Percentiles rank a stretch among this genome's conserved stretches.
Evolutionary conservation across 768 basidiomycete genomes (phyloP).

Genomic region (Postia placenta): DNA sequence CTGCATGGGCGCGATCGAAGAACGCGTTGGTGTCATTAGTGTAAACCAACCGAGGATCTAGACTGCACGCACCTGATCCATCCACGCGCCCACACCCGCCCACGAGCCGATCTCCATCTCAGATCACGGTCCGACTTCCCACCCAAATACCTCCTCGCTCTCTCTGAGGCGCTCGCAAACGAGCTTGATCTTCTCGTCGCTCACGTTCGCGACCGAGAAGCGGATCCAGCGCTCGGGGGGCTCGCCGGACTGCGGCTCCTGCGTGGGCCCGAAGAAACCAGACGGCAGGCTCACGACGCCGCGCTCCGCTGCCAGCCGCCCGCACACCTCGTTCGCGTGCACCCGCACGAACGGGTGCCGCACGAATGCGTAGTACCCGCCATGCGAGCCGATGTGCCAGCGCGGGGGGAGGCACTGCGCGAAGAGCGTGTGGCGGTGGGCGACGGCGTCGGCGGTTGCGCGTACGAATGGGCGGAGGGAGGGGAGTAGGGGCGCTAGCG

Average conservation of each 20-base stretch:
- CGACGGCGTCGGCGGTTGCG: slow-evolving; percentile 42
- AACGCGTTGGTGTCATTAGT: no score
- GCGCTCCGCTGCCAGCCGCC: slow-evolving; percentile 49
- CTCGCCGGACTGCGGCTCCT: slow-evolving; percentile 20
- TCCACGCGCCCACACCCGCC: no score
- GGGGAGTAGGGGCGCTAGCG: slow-evolving; percentile 50
- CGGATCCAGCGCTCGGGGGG: slow-evolving; percentile 62
- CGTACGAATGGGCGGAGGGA: slow-evolving; percentile 47
- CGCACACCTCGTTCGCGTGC: slow-evolving; percentile 47
- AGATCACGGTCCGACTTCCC: neutral
- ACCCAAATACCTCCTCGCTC: slow-evolving; percentile 32
- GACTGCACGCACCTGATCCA: no score
- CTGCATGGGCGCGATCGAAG: no score
- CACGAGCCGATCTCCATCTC: no score
- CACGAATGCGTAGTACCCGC: slow-evolving; percentile 79
- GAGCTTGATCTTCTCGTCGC: slow-evolving; percentile 47
- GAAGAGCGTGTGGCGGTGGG: slow-evolving; percentile 53
- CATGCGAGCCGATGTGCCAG: slow-evolving; percentile 62
- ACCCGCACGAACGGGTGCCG: slow-evolving; percentile 50
- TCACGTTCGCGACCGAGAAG: slow-evolving; percentile 79
- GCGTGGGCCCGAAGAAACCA: slow-evolving; percentile 43
- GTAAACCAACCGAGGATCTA: no score
- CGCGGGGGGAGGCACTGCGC: slow-evolving; percentile 34
- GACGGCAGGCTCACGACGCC: slow-evolving; percentile 68
- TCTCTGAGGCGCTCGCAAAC: slow-evolving; percentile 48